Base-by-base conservation (phyloP, 768 basidiomycete species). In the Gymnopilus dilepis region DNA sequence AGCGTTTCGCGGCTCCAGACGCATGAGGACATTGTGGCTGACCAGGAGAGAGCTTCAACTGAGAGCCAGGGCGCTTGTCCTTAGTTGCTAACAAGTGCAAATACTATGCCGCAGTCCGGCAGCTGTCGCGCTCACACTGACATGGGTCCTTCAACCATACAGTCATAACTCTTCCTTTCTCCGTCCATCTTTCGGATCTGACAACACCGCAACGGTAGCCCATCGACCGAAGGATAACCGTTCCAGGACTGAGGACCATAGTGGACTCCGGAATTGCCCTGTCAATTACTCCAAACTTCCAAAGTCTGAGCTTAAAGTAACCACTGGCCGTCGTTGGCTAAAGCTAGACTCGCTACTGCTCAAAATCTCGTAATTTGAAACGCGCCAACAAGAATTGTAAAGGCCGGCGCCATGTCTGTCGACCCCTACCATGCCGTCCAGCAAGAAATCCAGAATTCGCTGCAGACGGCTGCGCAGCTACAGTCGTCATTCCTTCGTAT, bases 401-500 rank as follows among this genome's bases (percentile, higher is more conserved):
- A n/a, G n/a, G 12, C 28, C 51, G 42, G 51, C 56, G 52, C 33
- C 12, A 69, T 69, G 67, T 88, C 90, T 17, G 75, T 82, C 6
- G 94, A 96, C 76, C 94, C 94, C 41, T 96, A 95, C 73, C 90
- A 94, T 78, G 90, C 86, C 34, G 92, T 95, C 1, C 88, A 91
- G 70, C 86, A 86, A 61, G 94, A 96, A 75, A 87, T 96, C 21
- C 90, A 94, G 63, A 75, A 81, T 12, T 88, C 92, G 8, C 75
- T 95, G 30, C 87, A 90, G 69, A 80, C 86, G 3, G 89, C 92
- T 42, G 77, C 83, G 17, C 88, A 90, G 56, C 78, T 95, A 55
- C 83, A 86, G 45, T 83, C 91, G 3, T 92, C 93, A 5, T 93
- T 88, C 78, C 69, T 86, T 31, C 89, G 93, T 17, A 94, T 94